Evolutionary conservation across 495 filamentous ascomycete species (phyloP), one percentile per base, ranked within the genome.

Genomic region (Gamarada debralockiae): DNA sequence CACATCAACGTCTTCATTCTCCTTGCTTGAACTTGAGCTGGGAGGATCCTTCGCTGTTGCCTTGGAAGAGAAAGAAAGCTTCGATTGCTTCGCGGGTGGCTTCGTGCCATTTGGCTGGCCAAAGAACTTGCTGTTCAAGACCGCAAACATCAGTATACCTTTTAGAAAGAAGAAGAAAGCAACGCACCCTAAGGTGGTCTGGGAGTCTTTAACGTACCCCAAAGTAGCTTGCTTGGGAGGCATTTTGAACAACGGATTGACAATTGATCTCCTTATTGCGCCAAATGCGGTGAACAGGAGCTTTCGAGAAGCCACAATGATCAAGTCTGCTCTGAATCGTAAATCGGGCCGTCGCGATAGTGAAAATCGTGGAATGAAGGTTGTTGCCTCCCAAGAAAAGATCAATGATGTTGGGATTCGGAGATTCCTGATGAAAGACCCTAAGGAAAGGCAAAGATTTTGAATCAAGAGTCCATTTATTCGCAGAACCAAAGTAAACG

Each of bases 201-300:
- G 90, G 48, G 80, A 76, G 51, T 84, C 74, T 67, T 79, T 84
- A 40, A 95, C 92, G 75, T 96, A 97, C 92, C 90, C 90, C 65
- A 97, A 69, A 34, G 90, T 96, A 61, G 87, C 81, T 76, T 97
- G 92, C 66, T 91, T 96, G 14, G 75, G 72, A 56, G 76, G 61
- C 78, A 80, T 79, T 17, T 47, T 72, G 50, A 9, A 38, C 31
- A 59, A 50, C 17, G 48, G 15, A 48, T 48, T 50, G 17, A 49
- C 14, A 14, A 52, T 27, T 21, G 42, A 20, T 12, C 8, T 59
- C 21, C 48, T 27, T 44, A 36, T 27, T 37, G 39, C 22, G 23
- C 31, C 37, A 8, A 43, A 23, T 42, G 52, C 21, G 20, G 15
- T 31, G 12, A 10, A 27, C 27, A 48, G 18, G 13, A 58, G 0